Conservation (phyloP, 352 stramenopile genomes). For the Halophytophthora batemanensis region DNA sequence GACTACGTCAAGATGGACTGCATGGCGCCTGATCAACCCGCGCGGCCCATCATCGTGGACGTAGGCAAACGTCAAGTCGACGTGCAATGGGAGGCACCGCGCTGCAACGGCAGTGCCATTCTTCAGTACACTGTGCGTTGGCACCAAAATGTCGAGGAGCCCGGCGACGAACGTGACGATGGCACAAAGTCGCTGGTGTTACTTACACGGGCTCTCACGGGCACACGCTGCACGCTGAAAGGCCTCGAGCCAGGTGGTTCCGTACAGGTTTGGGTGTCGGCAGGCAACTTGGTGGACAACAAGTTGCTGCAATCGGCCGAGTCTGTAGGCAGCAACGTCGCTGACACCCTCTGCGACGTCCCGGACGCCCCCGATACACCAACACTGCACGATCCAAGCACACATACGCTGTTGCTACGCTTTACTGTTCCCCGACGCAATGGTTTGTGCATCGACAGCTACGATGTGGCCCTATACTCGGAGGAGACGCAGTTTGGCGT, state of each 20-base stretch:
- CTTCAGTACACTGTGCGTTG: slow-evolving; percentile 67
- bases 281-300: slow-evolving; percentile 62
- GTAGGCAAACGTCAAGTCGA: slow-evolving; percentile 40
- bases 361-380: slow-evolving; percentile 30
- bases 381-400: slow-evolving; percentile 22
- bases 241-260: slow-evolving; percentile 36
- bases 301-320: slow-evolving; percentile 42
- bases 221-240: slow-evolving; percentile 40
- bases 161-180: neutral
- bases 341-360: slow-evolving; percentile 44
- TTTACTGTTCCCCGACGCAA: slow-evolving; percentile 50
- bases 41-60: slow-evolving; percentile 25
- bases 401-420: slow-evolving; percentile 40
- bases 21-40: slow-evolving; percentile 48
- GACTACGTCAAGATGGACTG: slow-evolving; percentile 76
- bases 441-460: slow-evolving; percentile 41
- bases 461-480: slow-evolving; percentile 42
- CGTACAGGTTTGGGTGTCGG: slow-evolving; percentile 46
- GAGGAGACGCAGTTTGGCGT: slow-evolving; percentile 67
- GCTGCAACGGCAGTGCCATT: slow-evolving; percentile 65
- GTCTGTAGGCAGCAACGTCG: slow-evolving; percentile 33
- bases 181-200: slow-evolving; percentile 22
- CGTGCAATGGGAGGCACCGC: slow-evolving; percentile 54
- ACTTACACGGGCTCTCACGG: slow-evolving; percentile 48
- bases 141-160: slow-evolving; percentile 24